Base-by-base conservation (phyloP, 1,284 basidiomycete species). In the Puccinia brachypodii region DNA sequence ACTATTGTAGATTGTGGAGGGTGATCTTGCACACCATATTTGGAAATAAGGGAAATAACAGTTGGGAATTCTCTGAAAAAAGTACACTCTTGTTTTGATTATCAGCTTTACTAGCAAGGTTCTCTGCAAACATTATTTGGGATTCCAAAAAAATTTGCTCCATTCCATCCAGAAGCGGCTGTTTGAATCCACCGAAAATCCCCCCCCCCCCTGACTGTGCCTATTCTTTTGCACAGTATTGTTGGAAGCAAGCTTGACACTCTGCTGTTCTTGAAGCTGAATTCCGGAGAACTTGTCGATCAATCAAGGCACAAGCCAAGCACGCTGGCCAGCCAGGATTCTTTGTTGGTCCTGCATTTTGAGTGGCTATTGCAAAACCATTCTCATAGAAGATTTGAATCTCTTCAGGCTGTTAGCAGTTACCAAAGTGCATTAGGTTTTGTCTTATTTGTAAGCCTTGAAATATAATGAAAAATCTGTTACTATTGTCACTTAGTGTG, bases 241-340 rank as follows among this genome's bases (percentile, higher is more conserved):
- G 72, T 47, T 75, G 66, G 62, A 81, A 81, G 38, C 79, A 81
- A 53, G 28, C 31, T 75, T 74, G 72, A 68, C 79, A 81, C 75
- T 81, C 71, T 19, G 44, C 31, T 6, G 79, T 81, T 66, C 60
- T 58, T 1, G 71, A 40, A 14, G 31, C 19, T 16, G 40, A 36
- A 14, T 74, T 50, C 4, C 71, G 56, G 11, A n/a, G 8, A 31
- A 64, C 40, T 68, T 81, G 79, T 56, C 69, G 69, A 22, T 74
- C 69, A 56, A 81, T 74, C 40, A 81, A 28, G 6, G 58, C 69
- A 64, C 79, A 81, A 19, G 79, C 72, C 44, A 81, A 22, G 36
- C 79, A 81, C 9, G 53, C 58, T 19, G 79, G 72, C 79, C 79
- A 81, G 19, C 50, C 60, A 13, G 38, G 8, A 68, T 81, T 72